Percentiles rank a stretch among this genome's conserved stretches.
Evolutionary conservation across 306 rosid genomes (phyloP).

Genomic region (Arachis stenosperma): DNA sequence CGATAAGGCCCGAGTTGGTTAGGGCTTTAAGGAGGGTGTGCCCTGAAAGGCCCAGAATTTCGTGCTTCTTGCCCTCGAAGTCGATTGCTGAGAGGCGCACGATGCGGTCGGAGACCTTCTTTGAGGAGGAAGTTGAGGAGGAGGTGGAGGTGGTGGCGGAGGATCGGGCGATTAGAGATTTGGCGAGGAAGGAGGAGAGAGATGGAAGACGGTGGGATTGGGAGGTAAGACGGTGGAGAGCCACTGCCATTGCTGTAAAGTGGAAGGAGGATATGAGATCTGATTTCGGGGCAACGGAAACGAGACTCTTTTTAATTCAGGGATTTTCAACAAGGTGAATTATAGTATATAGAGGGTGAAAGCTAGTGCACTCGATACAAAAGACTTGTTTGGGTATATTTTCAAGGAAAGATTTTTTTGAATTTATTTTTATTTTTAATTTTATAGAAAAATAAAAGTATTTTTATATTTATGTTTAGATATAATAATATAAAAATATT

Average conservation of each 20-base stretch:
- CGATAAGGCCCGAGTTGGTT: slow-evolving; percentile 70
- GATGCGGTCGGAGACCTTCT: slow-evolving; percentile 81
- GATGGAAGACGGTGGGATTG: slow-evolving; percentile 62
- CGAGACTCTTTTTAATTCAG: no score
- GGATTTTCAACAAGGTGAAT: no score
- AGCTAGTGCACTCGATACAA: no score
- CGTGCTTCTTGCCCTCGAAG: slow-evolving; percentile 69
- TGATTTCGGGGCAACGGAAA: no score
- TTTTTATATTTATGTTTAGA: no score
- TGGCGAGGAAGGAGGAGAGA: slow-evolving; percentile 58
- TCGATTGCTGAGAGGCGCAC: slow-evolving; percentile 81
- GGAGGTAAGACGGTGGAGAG: slow-evolving; percentile 58
- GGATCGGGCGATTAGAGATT: slow-evolving; percentile 59
- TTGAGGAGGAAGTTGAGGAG: slow-evolving; percentile 41
- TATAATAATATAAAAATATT: no score
- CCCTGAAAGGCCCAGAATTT: slow-evolving; percentile 75
- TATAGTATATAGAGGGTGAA: no score
- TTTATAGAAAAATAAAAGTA: no score
- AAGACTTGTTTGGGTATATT: no score
- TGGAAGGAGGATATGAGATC: background rate
- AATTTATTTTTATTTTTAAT: no score
- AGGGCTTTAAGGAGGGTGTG: slow-evolving; percentile 83
- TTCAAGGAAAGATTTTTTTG: no score
- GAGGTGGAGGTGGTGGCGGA: slow-evolving; percentile 43
- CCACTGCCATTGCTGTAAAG: slow-evolving; percentile 59